Evolutionary conservation across 495 filamentous ascomycete genomes (phyloP).

Genomic region (Saxophila tyrrhenica): DNA sequence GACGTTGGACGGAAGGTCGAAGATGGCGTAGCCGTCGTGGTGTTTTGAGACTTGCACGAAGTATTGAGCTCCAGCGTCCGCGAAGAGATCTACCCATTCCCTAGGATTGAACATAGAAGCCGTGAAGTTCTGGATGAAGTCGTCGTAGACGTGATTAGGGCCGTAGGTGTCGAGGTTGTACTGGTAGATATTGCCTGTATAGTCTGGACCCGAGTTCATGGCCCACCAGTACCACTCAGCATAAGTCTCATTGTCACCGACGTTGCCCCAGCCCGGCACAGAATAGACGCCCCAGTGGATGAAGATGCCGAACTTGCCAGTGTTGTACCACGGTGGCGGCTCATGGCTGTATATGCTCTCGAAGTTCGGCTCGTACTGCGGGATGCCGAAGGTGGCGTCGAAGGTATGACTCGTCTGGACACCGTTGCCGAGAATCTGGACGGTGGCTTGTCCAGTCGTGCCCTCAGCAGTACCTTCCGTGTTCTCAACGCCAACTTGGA

Average conservation of each 20-base stretch:
- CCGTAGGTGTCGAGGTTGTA: constrained; percentile 43
- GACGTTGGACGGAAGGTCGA: constrained; percentile 35
- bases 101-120: constrained; percentile 38
- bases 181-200: constrained; percentile 31
- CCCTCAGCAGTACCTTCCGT: constrained; percentile 7
- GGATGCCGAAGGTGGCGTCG: constrained; percentile 29
- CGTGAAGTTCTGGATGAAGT: constrained; percentile 45
- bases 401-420: constrained; percentile 25
- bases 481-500: constrained; percentile 36
- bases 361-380: constrained; percentile 27
- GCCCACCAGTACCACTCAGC: constrained; percentile 45
- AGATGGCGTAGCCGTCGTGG: constrained; percentile 44
- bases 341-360: constrained; percentile 38
- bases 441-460: constrained; percentile 23
- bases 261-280: constrained; percentile 46
- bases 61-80: constrained; percentile 43
- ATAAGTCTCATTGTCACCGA: constrained; percentile 38
- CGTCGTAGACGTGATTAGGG: constrained; percentile 41
- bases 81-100: constrained; percentile 47
- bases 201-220: constrained; percentile 27
- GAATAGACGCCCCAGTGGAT: constrained; percentile 47
- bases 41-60: constrained; percentile 45
- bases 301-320: constrained; percentile 46
- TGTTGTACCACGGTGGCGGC: constrained; percentile 42
- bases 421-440: constrained; percentile 24